phyloP scores from a whole-genome alignment of 768 basidiomycete species.

The Krasilnikovozyma curviuscula region DNA sequence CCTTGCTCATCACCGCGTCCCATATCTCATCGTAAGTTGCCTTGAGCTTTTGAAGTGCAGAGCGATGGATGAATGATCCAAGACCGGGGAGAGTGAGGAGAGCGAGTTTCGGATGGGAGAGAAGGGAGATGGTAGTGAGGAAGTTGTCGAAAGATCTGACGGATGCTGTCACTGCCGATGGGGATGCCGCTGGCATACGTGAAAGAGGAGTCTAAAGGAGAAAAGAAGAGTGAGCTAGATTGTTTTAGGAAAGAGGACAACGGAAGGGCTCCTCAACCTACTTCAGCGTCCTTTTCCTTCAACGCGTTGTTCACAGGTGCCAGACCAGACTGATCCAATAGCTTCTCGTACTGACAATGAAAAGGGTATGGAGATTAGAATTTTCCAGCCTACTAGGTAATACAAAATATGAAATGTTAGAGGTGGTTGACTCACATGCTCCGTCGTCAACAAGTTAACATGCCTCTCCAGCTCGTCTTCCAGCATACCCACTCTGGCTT shows the following conservation, averaged over 20 bases:
- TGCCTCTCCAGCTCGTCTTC: conserved; percentile 42
- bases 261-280: conserved; percentile 18
- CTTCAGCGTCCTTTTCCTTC: conserved; percentile 24
- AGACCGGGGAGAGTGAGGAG: conserved; percentile 49
- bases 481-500: conserved; percentile 34
- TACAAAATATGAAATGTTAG: neutral
- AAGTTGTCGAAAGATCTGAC: conserved; percentile 54
- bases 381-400: no score
- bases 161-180: conserved; percentile 41
- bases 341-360: conserved; percentile 23
- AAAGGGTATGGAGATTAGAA: neutral
- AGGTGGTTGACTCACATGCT: conserved; percentile 46
- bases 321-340: conserved; percentile 31
- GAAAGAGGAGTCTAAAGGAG: conserved; percentile 53
- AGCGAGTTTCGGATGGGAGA: conserved; percentile 59
- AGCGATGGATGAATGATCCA: conserved; percentile 51
- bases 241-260: neutral
- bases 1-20: conserved; percentile 50
- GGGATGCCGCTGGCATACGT: conserved; percentile 45
- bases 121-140: conserved; percentile 56
- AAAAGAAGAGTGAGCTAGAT: neutral
- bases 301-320: conserved; percentile 27
- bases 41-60: conserved; percentile 48
- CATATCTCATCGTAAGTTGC: conserved; percentile 53
- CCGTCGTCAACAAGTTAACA: conserved; percentile 46